Percentiles rank a stretch among this genome's conserved stretches.
Evolutionary conservation across 2,329 filamentous ascomycete genomes (phyloP).

Genomic region (Verticillium klebahnii): DNA sequence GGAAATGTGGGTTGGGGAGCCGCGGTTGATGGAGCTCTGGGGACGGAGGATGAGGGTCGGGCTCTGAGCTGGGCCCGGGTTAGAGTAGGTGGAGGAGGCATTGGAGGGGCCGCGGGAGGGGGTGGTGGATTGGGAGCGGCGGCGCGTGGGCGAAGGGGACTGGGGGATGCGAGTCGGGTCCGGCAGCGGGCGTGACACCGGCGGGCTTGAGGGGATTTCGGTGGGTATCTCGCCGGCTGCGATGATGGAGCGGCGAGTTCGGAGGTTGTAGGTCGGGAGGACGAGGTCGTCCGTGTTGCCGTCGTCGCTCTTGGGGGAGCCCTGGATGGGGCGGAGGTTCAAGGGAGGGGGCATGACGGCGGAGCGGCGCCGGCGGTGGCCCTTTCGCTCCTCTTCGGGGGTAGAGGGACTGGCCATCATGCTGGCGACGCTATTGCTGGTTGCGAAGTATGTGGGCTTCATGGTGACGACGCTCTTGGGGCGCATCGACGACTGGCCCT

Average conservation of each 20-base stretch:
- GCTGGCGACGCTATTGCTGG: conserved; percentile 9
- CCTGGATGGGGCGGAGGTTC: conserved; percentile 3
- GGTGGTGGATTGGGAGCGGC: background rate
- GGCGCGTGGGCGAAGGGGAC: background rate
- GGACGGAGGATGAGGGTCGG: background rate
- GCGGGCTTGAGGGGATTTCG: background rate
- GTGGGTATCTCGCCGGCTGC: background rate
- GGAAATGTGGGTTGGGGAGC: background rate
- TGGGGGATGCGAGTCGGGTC: background rate
- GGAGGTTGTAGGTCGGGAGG: background rate
- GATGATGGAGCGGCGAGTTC: background rate
- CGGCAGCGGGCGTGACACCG: background rate
- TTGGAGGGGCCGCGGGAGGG: background rate
- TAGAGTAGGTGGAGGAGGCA: background rate
- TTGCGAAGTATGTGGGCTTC: conserved; percentile 11
- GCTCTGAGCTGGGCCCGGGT: background rate
- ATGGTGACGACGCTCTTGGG: conserved; percentile 12
- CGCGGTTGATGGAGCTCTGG: background rate
- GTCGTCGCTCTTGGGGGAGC: background rate
- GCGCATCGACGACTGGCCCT: conserved; percentile 4
- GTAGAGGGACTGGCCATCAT: conserved; percentile 11
- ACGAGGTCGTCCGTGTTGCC: background rate
- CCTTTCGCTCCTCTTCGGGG: conserved; percentile 8
- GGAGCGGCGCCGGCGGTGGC: background rate
- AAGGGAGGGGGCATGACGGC: conserved; percentile 10